Conservation (phyloP, 441 rosid species). For the Monsonia emarginata region DNA sequence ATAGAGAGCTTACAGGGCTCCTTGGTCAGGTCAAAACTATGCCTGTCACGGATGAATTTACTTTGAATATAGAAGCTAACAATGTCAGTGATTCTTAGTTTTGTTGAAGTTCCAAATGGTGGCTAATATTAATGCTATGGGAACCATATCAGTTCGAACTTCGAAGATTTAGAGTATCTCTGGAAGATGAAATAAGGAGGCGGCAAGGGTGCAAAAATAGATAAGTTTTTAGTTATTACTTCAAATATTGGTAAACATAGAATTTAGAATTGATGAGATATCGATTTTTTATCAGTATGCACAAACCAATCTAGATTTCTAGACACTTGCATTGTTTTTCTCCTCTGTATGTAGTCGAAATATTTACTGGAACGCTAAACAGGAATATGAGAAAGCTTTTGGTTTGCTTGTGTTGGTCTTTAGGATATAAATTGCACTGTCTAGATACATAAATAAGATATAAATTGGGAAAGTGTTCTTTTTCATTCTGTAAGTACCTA, state of each 20-base stretch:
- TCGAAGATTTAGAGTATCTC: constrained; percentile 7
- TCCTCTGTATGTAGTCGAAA: constrained; percentile 1
- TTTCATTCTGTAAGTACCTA: background rate
- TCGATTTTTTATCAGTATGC: constrained; percentile 6
- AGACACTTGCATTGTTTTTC: background rate
- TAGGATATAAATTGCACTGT: background rate
- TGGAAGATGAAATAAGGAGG: constrained; percentile 9
- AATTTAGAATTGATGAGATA: constrained; percentile 18
- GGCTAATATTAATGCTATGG: constrained; percentile 3
- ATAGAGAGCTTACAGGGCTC: constrained; percentile 49
- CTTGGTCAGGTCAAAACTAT: constrained; percentile 54
- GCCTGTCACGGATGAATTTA: constrained; percentile 29
- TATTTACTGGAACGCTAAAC: background rate
- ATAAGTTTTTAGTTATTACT: background rate
- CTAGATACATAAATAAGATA: background rate
- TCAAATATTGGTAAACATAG: constrained; percentile 8
- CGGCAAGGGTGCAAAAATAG: constrained; percentile 7
- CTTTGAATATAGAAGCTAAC: constrained; percentile 20
- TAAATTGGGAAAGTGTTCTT: background rate
- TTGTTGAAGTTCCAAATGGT: constrained; percentile 7
- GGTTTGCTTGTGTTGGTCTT: background rate
- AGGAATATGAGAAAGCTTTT: background rate
- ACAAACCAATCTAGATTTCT: constrained; percentile 4
- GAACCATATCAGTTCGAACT: constrained; percentile 10
- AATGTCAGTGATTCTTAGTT: constrained; percentile 29